Evolutionary conservation across 805 yeast genomes (phyloP).

Genomic region (Saturnispora diversa): DNA sequence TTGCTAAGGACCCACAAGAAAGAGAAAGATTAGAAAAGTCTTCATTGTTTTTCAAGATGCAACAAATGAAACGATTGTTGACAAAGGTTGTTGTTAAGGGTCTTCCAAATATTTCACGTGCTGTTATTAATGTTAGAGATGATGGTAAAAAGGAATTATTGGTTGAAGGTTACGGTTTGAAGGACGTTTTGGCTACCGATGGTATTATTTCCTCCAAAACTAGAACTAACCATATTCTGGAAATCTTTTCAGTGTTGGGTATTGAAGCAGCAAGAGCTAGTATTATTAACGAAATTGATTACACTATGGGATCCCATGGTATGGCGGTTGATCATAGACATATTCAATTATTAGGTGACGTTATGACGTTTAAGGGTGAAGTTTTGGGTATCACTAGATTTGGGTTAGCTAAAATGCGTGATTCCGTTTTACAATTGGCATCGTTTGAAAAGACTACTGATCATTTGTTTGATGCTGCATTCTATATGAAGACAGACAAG

Average conservation of each 20-base stretch:
- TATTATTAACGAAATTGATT: conserved; percentile 89
- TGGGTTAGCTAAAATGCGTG: conserved; percentile 97
- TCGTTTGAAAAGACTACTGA: conserved; percentile 98
- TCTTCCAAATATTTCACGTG: conserved; percentile 82
- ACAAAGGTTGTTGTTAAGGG: conserved; percentile 92
- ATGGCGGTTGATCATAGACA: conserved; percentile 99
- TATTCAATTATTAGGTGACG: conserved; percentile 93
- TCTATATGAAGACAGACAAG: conserved; percentile 91
- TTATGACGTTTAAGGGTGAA: conserved; percentile 98
- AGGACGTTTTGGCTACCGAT: conserved; percentile 94
- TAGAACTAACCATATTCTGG: conserved; percentile 84
- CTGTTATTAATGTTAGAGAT: conserved; percentile 88
- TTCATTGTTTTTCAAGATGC: conserved; percentile 79
- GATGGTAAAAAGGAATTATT: conserved; percentile 81
- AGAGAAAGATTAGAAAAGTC: conserved; percentile 32
- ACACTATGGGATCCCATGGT: conserved; percentile 98
- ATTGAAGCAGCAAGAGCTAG: conserved; percentile 96
- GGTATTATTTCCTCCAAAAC: conserved; percentile 90
- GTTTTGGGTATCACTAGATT: conserved; percentile 96
- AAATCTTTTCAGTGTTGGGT: conserved; percentile 82
- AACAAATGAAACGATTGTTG: conserved; percentile 73
- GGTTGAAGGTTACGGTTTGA: conserved; percentile 96
- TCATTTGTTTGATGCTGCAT: conserved; percentile 96
- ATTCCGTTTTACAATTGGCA: conserved; percentile 92
- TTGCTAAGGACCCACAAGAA: conserved; percentile 31